Evolutionary conservation across 2,329 filamentous ascomycete genomes (phyloP), one percentile per base, ranked within the genome.

Genomic region (Cytospora leucostoma): DNA sequence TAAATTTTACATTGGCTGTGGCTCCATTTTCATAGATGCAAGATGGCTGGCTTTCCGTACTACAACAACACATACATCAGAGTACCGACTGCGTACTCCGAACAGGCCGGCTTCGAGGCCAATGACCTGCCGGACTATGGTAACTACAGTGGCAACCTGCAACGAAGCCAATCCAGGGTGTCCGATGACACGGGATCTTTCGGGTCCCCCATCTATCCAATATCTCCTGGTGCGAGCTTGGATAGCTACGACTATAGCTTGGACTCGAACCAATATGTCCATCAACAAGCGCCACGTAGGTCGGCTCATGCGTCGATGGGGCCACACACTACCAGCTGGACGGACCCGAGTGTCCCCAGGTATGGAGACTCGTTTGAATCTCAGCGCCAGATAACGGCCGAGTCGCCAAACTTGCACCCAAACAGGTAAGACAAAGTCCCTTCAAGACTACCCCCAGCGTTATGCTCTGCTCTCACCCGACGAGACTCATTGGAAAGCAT

Each of bases 51-150:
- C 49, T 5, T 40, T 19, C 17, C 44, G 40, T 40, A 59, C 27
- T 63, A 38, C 40, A 47, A 60, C 51, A 50, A 19, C 40, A 19
- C 44, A n/a, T 60, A 57, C 56, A 51, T 44, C 40, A 56, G 47
- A 52, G 61, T 55, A 32, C 61, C 61, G n/a, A 63, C 56, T 15
- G 57, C 51, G 33, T 63, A 56, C 34, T 32, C 40, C 40, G 38
- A 53, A 10, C 38, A 50, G 19, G 47, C 37, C 13, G 51, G 38
- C 15, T 63, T 60, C 19, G 57, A 15, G 33, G 56, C 56, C 61
- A 54, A 52, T 49, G 61, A 63, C 56, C 33, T 63, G 21, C 40
- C 10, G 13, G 40, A 51, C 44, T 60, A 60, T 40, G 32, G 37
- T 19, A 32, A 44, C 40, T 61, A 61, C 49, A 35, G 33, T 49